Conservation (phyloP, 768 basidiomycete genomes). For the Terana coerulea region DNA sequence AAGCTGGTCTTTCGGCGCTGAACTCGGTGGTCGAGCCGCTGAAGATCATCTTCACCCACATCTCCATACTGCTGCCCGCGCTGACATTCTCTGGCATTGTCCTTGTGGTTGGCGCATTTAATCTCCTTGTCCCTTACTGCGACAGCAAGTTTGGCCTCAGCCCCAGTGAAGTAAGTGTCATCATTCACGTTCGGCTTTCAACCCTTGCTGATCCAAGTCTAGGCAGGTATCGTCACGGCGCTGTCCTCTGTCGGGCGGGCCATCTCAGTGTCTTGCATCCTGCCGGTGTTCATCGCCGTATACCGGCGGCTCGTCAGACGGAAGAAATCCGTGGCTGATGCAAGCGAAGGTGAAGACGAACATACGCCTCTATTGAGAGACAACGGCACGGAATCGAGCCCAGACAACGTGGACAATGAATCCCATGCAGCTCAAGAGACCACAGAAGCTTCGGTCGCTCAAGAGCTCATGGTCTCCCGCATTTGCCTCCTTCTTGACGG, state of each 20-base stretch:
- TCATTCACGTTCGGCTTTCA: background rate
- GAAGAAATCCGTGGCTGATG: no score
- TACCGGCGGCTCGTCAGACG: background rate
- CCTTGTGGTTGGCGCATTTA: background rate
- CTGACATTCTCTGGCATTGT: background rate
- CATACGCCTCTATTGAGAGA: background rate
- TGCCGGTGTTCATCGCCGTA: background rate
- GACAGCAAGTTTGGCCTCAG: background rate
- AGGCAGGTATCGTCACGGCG: constrained; percentile 1
- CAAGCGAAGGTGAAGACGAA: background rate
- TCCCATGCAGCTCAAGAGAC: background rate
- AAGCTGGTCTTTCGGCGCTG: no score
- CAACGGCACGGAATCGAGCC: background rate
- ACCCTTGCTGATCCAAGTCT: background rate
- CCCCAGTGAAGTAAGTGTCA: background rate
- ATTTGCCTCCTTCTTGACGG: background rate
- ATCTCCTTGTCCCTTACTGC: background rate
- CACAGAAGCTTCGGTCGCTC: background rate
- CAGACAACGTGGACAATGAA: background rate
- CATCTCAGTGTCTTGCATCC: background rate
- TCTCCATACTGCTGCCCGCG: background rate
- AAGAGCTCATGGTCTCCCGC: background rate
- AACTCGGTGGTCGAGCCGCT: background rate
- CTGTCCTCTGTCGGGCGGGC: background rate
- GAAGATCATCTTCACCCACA: background rate